Evolutionary conservation across 148 eudicot genomes (phyloP), one percentile per base, ranked within the genome.

Genomic region (Mesembryanthemum crystallinum): DNA sequence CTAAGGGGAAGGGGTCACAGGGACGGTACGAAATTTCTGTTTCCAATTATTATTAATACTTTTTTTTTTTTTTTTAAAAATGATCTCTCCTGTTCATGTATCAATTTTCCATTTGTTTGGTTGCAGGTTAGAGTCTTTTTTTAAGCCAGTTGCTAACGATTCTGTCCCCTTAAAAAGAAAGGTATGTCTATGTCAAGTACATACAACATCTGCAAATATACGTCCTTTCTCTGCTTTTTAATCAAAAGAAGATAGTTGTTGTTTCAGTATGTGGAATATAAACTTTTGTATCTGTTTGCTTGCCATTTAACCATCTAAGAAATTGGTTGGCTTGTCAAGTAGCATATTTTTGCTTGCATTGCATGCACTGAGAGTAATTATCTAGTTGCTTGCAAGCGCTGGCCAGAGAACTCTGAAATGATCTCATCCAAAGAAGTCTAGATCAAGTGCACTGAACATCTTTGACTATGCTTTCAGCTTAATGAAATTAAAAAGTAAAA

Each of bases 1-100:
- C 98, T 57, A 96, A 91, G 84, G 83, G 77, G 66, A 96, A 96
- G 83, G 85, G 92, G 32, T 83, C 96, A 64, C 94, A 92, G 76
- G 98, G 92, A 64, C 82, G 98, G 99, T 96, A 88, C 60, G 91
- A 68, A 68, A 77, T 58, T 76, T 54, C 28, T 70, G 54, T 29
- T 25, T 29, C 51, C 14, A 39, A 67, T 61, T 79, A 57, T 81
- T 52, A 35, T 62, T 18, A 43, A 30, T 28, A 61, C 58, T 39
- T 20, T 42, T 47, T 30, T n/a, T n/a, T n/a, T n/a, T n/a, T n/a
- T n/a, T n/a, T n/a, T n/a, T n/a, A n/a, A n/a, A 25, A 43, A 10
- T 67, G 25, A 73, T 25, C 52, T 72, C 35, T 45, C 42, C 62
- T 73, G 6, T 66, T 49, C 29, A 25, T 39, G 61, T 72, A 49